Evolutionary conservation across 768 basidiomycete genomes (phyloP), one percentile per base, ranked within the genome.

Genomic region (Pisolithus tinctorius): DNA sequence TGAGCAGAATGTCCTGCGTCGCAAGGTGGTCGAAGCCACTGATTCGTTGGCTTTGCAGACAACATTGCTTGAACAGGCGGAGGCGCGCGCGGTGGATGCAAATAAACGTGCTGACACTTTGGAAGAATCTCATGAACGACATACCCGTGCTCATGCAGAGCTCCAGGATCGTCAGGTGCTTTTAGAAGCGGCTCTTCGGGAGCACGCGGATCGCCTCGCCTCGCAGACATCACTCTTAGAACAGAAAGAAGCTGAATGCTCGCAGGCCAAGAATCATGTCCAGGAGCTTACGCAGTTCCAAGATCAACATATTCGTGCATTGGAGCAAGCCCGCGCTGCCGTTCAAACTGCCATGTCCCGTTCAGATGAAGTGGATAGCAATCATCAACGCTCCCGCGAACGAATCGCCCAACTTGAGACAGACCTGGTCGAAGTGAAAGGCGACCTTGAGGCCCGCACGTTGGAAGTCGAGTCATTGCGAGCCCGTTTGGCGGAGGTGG

Each of bases 271-370:
- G 51, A 71, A 74, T 4, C 83, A 91, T 66, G 71, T 91, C 17
- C 86, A 88, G 11, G 87, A 92, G 46, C 74, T 93, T 34, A 69
- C 72, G 5, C 70, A 74, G 6, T 81, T 84, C 6, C 80, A 84
- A 23, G 91, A 94, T 45, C 85, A 92, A 61, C 93, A 97, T 64
- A 71, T 97, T 45, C 84, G 84, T 20, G 84, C 93, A 1, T 74
- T 98, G 46, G 92, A 95, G 36, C 91, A 96, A 67, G 82, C 90
- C 2, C 86, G 86, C 39, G 68, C 70, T 13, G 92, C 93, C 0
- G 74, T 99, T 45, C 73, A 81, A 45, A 80, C 88, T 1, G 83
- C 92, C 7, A 83, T 89, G 2, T 70, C 78, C 2, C 83, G 94
- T 7, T 80, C 90, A 0, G 79, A 82, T 11, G 93, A 97, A 64